Evolutionary conservation across 2,329 filamentous ascomycete species (phyloP).

Genomic region (Stagonosporopsis rhizophila): DNA sequence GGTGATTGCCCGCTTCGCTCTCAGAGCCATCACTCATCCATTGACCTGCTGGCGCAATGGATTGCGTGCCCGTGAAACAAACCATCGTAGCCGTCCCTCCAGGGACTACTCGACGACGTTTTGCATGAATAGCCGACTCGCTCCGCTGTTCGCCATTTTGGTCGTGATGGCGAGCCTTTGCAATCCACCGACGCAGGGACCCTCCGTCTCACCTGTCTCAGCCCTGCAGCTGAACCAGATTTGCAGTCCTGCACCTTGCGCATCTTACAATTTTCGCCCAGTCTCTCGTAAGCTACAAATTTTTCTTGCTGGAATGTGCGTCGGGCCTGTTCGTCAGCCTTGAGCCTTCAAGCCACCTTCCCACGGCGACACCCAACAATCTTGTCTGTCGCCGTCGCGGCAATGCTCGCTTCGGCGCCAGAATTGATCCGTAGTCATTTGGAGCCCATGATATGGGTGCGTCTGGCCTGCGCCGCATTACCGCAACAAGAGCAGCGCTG

Average conservation of each 20-base stretch:
- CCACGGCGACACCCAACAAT: constrained; percentile 26
- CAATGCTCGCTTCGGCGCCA: constrained; percentile 19
- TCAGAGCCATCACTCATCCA: not conserved
- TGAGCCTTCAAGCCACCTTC: constrained; percentile 21
- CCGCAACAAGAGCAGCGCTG: constrained; percentile 24
- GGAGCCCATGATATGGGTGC: constrained; percentile 20
- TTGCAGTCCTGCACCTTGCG: not conserved
- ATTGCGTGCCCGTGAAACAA: constrained; percentile 14
- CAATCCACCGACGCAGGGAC: constrained; percentile 28
- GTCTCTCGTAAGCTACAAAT: constrained; percentile 31
- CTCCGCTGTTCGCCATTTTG: constrained; percentile 25
- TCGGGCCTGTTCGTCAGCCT: constrained; percentile 21
- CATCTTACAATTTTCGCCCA: constrained; percentile 10
- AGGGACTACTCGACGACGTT: constrained; percentile 8
- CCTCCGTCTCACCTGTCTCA: constrained; percentile 35
- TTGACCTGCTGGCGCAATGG: constrained; percentile 9
- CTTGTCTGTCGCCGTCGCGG: constrained; percentile 29
- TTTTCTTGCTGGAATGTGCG: constrained; percentile 25
- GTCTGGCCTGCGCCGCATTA: constrained; percentile 21
- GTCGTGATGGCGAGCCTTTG: constrained; percentile 26
- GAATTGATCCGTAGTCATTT: constrained; percentile 14
- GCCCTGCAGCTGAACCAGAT: constrained; percentile 37
- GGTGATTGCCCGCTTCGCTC: constrained; percentile 10
- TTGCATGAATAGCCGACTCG: constrained; percentile 20
- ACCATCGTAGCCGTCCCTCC: constrained; percentile 2